These are phyloP conservation scores for Cryptosporidium tyzzeri DNA, from an alignment of 169 alveolate genomes.

Conservation along the genomic window DNA sequence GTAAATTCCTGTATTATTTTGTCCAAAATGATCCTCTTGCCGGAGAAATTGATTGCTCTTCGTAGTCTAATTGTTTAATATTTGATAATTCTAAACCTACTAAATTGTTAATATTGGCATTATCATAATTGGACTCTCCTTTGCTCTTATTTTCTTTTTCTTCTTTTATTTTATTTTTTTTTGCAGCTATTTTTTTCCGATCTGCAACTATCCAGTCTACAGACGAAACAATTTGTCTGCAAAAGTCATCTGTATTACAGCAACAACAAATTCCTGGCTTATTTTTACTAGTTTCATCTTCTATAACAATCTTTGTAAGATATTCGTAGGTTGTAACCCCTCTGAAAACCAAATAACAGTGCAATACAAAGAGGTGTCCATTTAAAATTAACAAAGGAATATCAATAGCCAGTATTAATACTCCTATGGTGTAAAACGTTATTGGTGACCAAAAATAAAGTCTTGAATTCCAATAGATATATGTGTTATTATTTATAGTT, in stretches of 20 bases:
- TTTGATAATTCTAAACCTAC: constrained; percentile 19
- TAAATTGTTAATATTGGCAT: background rate
- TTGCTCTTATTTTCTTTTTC: background rate
- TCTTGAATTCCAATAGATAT: constrained; percentile 42
- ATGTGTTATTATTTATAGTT: constrained; percentile 35
- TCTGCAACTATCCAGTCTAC: constrained; percentile 76
- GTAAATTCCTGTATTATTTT: background rate
- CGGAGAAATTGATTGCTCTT: constrained; percentile 52
- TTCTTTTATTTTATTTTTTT: constrained; percentile 20
- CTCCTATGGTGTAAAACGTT: constrained; percentile 51
- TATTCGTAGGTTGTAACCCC: constrained; percentile 82
- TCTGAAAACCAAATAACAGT: constrained; percentile 75
- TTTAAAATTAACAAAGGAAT: constrained; percentile 57
- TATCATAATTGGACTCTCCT: background rate
- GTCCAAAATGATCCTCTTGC: constrained; percentile 40
- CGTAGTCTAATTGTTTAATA: constrained; percentile 11
- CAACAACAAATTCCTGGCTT: constrained; percentile 29
- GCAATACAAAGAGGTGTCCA: constrained; percentile 76
- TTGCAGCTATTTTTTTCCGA: constrained; percentile 38
- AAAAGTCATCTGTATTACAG: constrained; percentile 28
- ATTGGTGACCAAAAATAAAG: constrained; percentile 64
- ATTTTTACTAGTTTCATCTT: background rate
- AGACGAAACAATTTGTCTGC: constrained; percentile 37
- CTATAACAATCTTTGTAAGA: constrained; percentile 67
- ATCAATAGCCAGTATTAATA: constrained; percentile 41